Percentiles rank a stretch among this genome's conserved stretches.
Evolutionary conservation across 495 filamentous ascomycete genomes (phyloP).

Genomic region (Poronia punctata): DNA sequence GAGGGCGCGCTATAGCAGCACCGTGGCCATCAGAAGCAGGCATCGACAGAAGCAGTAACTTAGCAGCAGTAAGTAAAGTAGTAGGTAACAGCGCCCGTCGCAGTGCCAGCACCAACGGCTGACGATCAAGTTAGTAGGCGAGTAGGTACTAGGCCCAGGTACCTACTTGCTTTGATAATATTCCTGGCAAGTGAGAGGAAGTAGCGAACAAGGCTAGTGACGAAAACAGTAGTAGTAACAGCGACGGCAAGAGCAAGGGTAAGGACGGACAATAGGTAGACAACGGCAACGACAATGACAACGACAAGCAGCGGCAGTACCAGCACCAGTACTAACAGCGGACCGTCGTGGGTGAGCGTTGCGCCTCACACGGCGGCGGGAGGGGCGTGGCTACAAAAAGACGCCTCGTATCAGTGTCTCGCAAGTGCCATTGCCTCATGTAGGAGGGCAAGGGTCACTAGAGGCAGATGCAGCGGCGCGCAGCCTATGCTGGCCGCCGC

Average conservation of each 20-base stretch:
- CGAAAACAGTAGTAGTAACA: conserved; percentile 5
- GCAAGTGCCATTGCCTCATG: conserved; percentile 26
- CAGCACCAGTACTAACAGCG: conserved; percentile 3
- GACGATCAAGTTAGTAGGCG: no score
- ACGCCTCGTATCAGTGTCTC: conserved; percentile 29
- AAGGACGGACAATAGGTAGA: no score
- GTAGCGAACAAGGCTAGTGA: no score
- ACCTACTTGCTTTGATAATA: no score
- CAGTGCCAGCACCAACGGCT: background rate
- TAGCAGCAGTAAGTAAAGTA: conserved; percentile 5
- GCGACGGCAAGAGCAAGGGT: background rate
- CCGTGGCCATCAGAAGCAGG: background rate
- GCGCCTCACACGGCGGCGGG: conserved; percentile 25
- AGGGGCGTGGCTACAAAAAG: conserved; percentile 26
- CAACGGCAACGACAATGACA: no score
- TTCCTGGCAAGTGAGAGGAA: no score
- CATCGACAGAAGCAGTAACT: conserved; percentile 4
- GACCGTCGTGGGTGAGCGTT: conserved; percentile 14
- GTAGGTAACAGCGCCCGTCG: background rate
- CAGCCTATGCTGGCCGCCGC: no score
- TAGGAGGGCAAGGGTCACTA: conserved; percentile 20
- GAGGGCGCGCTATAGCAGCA: conserved; percentile 13
- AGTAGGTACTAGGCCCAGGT: no score
- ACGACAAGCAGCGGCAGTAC: conserved; percentile 9
- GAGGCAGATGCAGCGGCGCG: conserved; percentile 21